Conservation (phyloP, 768 basidiomycete genomes). For the Boletus subparvulus region DNA sequence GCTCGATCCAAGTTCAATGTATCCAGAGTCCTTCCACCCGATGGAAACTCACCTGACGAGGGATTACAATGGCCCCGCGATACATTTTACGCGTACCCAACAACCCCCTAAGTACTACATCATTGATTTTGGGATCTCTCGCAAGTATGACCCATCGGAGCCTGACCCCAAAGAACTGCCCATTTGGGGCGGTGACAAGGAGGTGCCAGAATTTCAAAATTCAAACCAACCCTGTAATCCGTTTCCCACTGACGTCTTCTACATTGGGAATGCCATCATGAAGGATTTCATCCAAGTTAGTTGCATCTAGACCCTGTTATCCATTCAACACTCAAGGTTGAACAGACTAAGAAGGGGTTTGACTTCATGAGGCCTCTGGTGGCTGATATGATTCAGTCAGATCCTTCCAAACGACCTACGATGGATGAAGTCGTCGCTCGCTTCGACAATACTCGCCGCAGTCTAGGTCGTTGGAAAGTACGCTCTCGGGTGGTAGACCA, state of each 20-base stretch:
- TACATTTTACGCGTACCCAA: slow-evolving; percentile 30
- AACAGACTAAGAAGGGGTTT: no score
- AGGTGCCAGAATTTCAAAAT: slow-evolving; percentile 40
- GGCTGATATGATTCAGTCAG: slow-evolving; percentile 35
- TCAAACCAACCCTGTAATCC: slow-evolving; percentile 32
- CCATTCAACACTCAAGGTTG: background rate
- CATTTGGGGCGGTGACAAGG: slow-evolving; percentile 42
- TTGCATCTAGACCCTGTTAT: background rate
- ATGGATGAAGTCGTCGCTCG: slow-evolving; percentile 37
- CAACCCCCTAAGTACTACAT: slow-evolving; percentile 19
- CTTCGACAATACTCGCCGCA: slow-evolving; percentile 22
- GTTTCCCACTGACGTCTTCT: slow-evolving; percentile 45
- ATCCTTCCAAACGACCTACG: slow-evolving; percentile 35
- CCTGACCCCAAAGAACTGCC: slow-evolving; percentile 28
- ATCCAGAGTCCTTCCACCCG: slow-evolving; percentile 30
- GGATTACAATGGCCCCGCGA: slow-evolving; percentile 21
- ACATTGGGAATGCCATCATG: slow-evolving; percentile 37
- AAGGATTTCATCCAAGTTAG: slow-evolving; percentile 33
- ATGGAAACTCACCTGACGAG: slow-evolving; percentile 6
- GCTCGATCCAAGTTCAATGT: slow-evolving; percentile 27
- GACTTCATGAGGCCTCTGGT: background rate
- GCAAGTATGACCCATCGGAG: slow-evolving; percentile 28
- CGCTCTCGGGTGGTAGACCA: slow-evolving; percentile 23
- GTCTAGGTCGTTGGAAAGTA: slow-evolving; percentile 23
- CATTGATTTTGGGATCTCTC: slow-evolving; percentile 38